Percentiles rank a stretch among this genome's conserved stretches.
These are phyloP conservation scores for Euphorbia celastroides DNA, from an alignment of 441 rosid genomes.

Conservation along the genomic window DNA sequence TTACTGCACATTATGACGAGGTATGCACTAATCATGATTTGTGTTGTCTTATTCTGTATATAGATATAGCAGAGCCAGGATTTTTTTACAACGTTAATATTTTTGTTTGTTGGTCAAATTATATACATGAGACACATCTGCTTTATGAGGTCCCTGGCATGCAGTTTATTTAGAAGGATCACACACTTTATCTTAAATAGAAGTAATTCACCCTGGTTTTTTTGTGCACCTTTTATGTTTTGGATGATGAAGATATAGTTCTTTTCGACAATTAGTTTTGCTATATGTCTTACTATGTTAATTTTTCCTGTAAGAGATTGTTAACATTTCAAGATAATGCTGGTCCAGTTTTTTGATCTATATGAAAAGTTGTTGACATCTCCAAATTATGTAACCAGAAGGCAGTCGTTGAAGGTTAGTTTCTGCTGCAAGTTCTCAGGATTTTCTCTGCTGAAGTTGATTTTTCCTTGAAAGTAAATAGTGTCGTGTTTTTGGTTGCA, in stretches of 20 bases:
- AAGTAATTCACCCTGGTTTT: neutral
- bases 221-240: constrained; percentile 2
- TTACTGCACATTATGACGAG: constrained; percentile 78
- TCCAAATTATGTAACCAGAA: constrained; percentile 87
- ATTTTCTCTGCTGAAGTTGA: constrained; percentile 16
- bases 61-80: constrained; percentile 1
- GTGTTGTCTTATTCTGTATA: constrained; percentile 7
- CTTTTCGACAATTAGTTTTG: constrained; percentile 2
- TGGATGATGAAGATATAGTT: constrained; percentile 10
- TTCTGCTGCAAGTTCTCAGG: constrained; percentile 11
- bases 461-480: constrained; percentile 15
- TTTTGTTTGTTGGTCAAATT: constrained; percentile 5
- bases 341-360: constrained; percentile 77
- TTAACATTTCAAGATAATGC: constrained; percentile 21
- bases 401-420: constrained; percentile 94
- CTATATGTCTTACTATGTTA: constrained; percentile 4
- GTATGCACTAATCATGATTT: constrained; percentile 32
- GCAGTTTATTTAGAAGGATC: neutral
- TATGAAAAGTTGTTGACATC: constrained; percentile 81
- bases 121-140: neutral
- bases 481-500: constrained; percentile 32
- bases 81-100: constrained; percentile 9
- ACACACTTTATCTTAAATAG: neutral
- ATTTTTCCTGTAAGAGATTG: no score
- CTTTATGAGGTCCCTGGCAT: constrained; percentile 7